Base-by-base conservation (phyloP, 306 rosid genomes). In the Citrullus amarus region DNA sequence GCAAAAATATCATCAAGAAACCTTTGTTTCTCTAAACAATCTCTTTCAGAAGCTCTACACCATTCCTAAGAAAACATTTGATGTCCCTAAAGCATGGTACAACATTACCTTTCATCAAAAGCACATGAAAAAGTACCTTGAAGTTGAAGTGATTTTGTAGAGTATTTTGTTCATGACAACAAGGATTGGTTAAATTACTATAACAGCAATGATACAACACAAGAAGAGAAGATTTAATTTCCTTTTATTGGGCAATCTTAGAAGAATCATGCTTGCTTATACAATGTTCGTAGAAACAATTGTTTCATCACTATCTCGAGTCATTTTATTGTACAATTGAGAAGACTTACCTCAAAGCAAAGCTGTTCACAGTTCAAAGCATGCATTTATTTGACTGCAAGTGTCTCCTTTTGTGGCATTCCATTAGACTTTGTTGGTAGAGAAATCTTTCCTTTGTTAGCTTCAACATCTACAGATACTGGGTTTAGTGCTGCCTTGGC, bases 401-500 rank as follows among this genome's bases (percentile, higher is more conserved):
- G 62, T 28, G 82, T 59, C 57, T 79, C 90, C 75, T 81, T 81
- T 22, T 17, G 58, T 10, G 81, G 78, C 80, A n/a, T 75, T 72
- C 79, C 86, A 46, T 80, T 86, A 4, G 76, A 63, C 44, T 43
- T 81, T 2, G 87, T 79, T 56, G 79, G 74, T 6, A 60, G 63
- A 53, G 28, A 22, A 62, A 51, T 53, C 81, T 87, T 90, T 70
- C 77, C 87, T 30, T 58, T 63, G 41, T 71, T 66, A 59, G 58
- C 48, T 59, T 51, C 78, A 81, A 53, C 67, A 80, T 79, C 83
- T 65, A 71, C 51, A n/a, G 78, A 53, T 71, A 65, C 36, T 28
- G 87, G 22, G 56, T 83, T 88, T 18, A 34, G 68, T 68, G 60
- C 83, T 65, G 38, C 57, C 62, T 82, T 86, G 10, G 86, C 39